Conservation (phyloP, 1,284 basidiomycete genomes). For the Vanrija sp. region DNA sequence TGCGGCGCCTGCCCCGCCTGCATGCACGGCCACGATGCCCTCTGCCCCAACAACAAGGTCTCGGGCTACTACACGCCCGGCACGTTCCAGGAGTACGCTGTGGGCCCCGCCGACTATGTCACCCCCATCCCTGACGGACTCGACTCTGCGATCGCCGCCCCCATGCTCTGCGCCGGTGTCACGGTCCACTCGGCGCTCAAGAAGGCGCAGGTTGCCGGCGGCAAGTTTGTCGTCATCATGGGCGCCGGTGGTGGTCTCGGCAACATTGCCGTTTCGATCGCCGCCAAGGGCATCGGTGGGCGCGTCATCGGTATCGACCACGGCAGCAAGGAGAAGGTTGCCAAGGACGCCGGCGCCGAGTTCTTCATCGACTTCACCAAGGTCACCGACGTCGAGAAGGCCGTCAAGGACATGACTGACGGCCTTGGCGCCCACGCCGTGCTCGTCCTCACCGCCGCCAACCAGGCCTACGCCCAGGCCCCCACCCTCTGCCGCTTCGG, state of each 20-base stretch:
- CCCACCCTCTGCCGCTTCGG: conserved; percentile 62
- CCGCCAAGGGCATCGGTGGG: conserved; percentile 6
- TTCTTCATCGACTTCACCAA: conserved; percentile 73
- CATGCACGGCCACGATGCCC: conserved; percentile 6
- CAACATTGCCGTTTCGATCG: conserved; percentile 55
- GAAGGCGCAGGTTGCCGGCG: conserved; percentile 60
- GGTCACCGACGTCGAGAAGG: conserved; percentile 25
- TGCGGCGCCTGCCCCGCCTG: conserved; percentile 10
- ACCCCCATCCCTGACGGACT: conserved; percentile 69
- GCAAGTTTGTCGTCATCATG: conserved; percentile 72
- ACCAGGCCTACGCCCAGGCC: conserved; percentile 64
- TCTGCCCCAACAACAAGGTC: conserved; percentile 6
- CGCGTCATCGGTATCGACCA: conserved; percentile 18
- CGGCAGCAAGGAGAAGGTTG: conserved; percentile 58
- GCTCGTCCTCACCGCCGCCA: conserved; percentile 57
- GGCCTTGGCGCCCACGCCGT: conserved; percentile 71
- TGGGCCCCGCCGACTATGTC: conserved; percentile 55
- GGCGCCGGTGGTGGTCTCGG: conserved; percentile 50
- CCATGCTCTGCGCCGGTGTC: conserved; percentile 70
- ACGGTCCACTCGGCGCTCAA: conserved; percentile 71
- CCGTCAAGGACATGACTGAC: conserved; percentile 46
- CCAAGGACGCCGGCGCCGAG: conserved; percentile 66
- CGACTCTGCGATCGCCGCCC: conserved; percentile 66
- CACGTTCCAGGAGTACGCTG: conserved; percentile 71
- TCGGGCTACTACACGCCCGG: conserved; percentile 57